Conservation (phyloP, 306 rosid species). For the Amphicarpaea edgeworthii region DNA sequence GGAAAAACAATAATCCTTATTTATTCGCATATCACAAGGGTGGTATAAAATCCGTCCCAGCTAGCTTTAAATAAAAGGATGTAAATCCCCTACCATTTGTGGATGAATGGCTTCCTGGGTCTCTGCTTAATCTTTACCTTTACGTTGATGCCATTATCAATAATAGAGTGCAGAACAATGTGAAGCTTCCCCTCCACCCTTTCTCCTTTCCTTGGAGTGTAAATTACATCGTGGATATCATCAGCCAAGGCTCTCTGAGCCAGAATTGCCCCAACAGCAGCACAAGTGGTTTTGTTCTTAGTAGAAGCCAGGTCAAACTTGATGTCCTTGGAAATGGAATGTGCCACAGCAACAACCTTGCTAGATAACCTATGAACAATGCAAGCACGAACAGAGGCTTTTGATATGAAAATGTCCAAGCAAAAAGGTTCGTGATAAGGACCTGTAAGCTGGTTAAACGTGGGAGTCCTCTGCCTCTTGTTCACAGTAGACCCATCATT, state of each 20-base stretch:
- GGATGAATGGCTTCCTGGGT: conserved; percentile 53
- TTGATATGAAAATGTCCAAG: conserved; percentile 86
- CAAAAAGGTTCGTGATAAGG: conserved; percentile 94
- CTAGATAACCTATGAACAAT: conserved; percentile 80
- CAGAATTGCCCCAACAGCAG: conserved; percentile 81
- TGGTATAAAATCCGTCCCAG: no score
- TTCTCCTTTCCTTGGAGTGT: conserved; percentile 89
- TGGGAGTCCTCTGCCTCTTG: conserved; percentile 72
- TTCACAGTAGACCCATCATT: conserved; percentile 40
- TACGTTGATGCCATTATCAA: conserved; percentile 72
- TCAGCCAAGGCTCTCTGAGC: conserved; percentile 90
- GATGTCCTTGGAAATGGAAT: conserved; percentile 87
- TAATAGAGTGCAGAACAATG: conserved; percentile 76
- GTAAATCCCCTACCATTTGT: neutral
- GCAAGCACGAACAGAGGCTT: conserved; percentile 88
- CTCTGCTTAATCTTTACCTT: conserved; percentile 84
- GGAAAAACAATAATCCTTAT: neutral
- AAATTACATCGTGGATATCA: conserved; percentile 86
- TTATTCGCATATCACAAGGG: neutral
- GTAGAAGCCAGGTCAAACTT: conserved; percentile 80
- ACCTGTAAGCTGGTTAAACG: conserved; percentile 80
- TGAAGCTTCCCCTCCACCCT: conserved; percentile 87
- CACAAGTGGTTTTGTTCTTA: conserved; percentile 74
- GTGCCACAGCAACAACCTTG: conserved; percentile 89
- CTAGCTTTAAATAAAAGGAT: neutral